Evolutionary conservation across 805 yeast species (phyloP).

Genomic region (Cyberlindnera lachancei): DNA sequence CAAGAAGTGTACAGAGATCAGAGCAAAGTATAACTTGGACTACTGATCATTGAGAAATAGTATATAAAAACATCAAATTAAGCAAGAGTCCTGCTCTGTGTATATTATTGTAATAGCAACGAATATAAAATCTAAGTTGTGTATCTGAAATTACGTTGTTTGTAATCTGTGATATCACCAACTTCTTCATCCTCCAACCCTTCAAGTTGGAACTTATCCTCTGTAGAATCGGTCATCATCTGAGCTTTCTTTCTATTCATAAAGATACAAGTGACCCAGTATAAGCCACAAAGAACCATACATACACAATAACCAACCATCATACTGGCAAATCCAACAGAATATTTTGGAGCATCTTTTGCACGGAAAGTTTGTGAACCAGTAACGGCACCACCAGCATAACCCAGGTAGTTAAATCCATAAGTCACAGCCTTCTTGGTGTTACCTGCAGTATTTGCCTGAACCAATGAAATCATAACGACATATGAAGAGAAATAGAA

Average conservation of each 20-base stretch:
- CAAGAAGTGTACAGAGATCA: not conserved
- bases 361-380: constrained; percentile 40
- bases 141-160: constrained; percentile 30
- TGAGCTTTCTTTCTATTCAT: constrained; percentile 30
- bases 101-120: too few species aligned
- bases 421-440: constrained; percentile 33
- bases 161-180: constrained; percentile 32
- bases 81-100: too few species aligned
- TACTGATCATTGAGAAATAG: too few species aligned
- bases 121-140: constrained; percentile 22
- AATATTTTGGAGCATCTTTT: constrained; percentile 34
- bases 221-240: constrained; percentile 3
- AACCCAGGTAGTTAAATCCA: constrained; percentile 30
- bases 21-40: not conserved
- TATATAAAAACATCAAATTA: too few species aligned
- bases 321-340: constrained; percentile 37
- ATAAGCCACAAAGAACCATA: constrained; percentile 27
- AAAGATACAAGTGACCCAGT: constrained; percentile 25
- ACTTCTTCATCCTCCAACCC: constrained; percentile 28
- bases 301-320: constrained; percentile 35
- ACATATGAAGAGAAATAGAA: constrained; percentile 27
- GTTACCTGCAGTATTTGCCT: constrained; percentile 40
- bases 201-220: constrained; percentile 13
- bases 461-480: constrained; percentile 25
- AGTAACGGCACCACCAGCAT: constrained; percentile 36